Conservation (phyloP, 2,329 filamentous ascomycete genomes). For the Sclerotinia sclerotiorum region DNA sequence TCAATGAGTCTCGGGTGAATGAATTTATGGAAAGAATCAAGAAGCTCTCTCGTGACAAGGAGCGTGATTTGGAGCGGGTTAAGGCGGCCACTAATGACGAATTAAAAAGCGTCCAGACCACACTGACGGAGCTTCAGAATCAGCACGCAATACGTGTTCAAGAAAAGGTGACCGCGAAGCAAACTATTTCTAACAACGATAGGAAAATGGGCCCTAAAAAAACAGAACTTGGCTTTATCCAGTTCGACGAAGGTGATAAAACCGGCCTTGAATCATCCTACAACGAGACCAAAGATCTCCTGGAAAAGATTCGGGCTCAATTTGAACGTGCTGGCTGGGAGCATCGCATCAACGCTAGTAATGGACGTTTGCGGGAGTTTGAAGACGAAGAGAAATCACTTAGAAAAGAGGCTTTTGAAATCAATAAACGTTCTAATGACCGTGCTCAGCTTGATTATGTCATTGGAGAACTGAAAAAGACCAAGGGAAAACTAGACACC, state of each 20-base stretch:
- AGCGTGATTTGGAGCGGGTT: constrained; percentile 70
- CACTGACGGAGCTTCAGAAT: constrained; percentile 72
- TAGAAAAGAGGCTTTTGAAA: constrained; percentile 78
- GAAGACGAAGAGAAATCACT: constrained; percentile 73
- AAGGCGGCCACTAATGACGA: constrained; percentile 74
- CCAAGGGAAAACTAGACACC: constrained; percentile 72
- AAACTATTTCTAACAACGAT: constrained; percentile 73
- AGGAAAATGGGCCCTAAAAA: constrained; percentile 67
- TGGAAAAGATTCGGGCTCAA: constrained; percentile 62
- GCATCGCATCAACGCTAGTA: constrained; percentile 64
- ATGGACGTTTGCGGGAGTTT: constrained; percentile 63
- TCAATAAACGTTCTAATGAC: constrained; percentile 76
- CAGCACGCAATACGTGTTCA: constrained; percentile 71
- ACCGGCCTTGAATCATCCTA: constrained; percentile 73
- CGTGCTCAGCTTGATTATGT: constrained; percentile 80
- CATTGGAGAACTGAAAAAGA: constrained; percentile 75
- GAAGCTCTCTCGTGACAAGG: constrained; percentile 75
- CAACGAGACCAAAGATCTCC: constrained; percentile 63
- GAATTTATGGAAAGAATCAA: constrained; percentile 77
- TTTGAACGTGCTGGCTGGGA: constrained; percentile 68
- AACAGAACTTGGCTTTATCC: constrained; percentile 66
- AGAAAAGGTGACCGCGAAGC: constrained; percentile 70
- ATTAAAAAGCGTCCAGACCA: constrained; percentile 67
- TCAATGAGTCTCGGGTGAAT: constrained; percentile 70
- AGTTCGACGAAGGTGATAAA: constrained; percentile 82